Evolutionary conservation across 805 yeast genomes (phyloP).

Genomic region (Groenewaldozyma salmanticensis): DNA sequence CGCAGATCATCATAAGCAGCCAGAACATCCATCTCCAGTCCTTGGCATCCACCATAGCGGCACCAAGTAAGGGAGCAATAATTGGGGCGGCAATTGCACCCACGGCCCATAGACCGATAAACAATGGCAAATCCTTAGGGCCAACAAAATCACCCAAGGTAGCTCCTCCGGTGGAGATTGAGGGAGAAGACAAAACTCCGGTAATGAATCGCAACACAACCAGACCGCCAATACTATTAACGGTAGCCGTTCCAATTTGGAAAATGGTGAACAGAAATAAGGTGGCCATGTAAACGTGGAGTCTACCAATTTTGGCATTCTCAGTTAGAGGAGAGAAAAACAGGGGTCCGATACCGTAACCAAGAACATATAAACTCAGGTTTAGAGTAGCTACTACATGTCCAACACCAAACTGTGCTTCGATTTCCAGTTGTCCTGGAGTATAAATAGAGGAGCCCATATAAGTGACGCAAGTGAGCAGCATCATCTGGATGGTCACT

Average conservation of each 20-base stretch:
- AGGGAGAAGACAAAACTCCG: slow-evolving; percentile 49
- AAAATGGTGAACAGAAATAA: slow-evolving; percentile 39
- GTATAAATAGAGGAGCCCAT: slow-evolving; percentile 53
- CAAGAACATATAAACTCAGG: slow-evolving; percentile 52
- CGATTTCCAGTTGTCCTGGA: slow-evolving; percentile 37
- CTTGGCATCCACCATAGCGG: slow-evolving; percentile 37
- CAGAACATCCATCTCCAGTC: slow-evolving; percentile 49
- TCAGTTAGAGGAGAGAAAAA: slow-evolving; percentile 54
- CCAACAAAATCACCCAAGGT: slow-evolving; percentile 40
- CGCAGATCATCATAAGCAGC: slow-evolving; percentile 35
- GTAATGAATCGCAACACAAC: slow-evolving; percentile 42
- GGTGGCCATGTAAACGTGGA: slow-evolving; percentile 34
- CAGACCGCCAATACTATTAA: slow-evolving; percentile 40
- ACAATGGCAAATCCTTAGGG: slow-evolving; percentile 33
- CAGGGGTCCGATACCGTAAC: slow-evolving; percentile 58
- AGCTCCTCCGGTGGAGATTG: slow-evolving; percentile 51
- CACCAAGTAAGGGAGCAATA: slow-evolving; percentile 48
- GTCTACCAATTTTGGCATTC: slow-evolving; percentile 40
- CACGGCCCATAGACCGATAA: slow-evolving; percentile 43
- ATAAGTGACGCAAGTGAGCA: slow-evolving; percentile 43
- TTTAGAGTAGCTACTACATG: slow-evolving; percentile 40
- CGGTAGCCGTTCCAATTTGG: slow-evolving; percentile 49
- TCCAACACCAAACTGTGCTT: slow-evolving; percentile 36
- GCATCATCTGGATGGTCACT: slow-evolving; percentile 32
- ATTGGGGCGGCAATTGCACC: slow-evolving; percentile 48